Base-by-base conservation (phyloP, 805 yeast species). In the Grigorovia transvaalensis region DNA sequence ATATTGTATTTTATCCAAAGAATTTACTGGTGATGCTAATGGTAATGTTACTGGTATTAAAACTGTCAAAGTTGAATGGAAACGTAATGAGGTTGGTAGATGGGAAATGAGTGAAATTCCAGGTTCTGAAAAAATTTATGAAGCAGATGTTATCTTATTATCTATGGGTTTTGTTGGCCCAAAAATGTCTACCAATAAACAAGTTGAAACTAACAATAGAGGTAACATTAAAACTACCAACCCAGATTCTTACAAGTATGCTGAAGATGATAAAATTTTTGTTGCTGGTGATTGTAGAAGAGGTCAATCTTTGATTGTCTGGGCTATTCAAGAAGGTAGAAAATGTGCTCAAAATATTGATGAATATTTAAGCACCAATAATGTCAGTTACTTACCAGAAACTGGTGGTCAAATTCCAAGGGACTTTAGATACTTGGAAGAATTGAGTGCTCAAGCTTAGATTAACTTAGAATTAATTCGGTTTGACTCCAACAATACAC, bases 251-350 rank as follows among this genome's bases (percentile, higher is more conserved):
- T 50, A 50, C 40, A 35, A 19, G 15, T 91, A 91, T 78, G 76
- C 78, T 54, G 89, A 88, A 52, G 69, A 71, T 38, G 85, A 76
- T 54, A 89, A 88, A 60, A 64, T 89, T 54, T 91, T 90, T 65
- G 88, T 96, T 48, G 97, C 98, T 49, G 99, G 99, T 72, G 99
- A 91, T 71, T 93, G 98, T 74, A 85, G 99, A 77, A 84, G 98
- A 73, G 99, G 99, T 30, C 99, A 91, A 75, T 88, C 96, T 2
- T 79, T 91, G 69, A 91, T 91, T 68, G 99, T 91, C 51, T 93
- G 98, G 98, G 99, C 98, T 73, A 91, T 91, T 61, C 98, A 93
- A 74, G 99, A 91, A 73, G 99, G 99, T 59, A 84, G 98, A 75
- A 96, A 91, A 72, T 89, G 96, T 80, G 99, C 99, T 41, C 79